Conservation (phyloP, 306 rosid genomes). For the Urtica urens region DNA sequence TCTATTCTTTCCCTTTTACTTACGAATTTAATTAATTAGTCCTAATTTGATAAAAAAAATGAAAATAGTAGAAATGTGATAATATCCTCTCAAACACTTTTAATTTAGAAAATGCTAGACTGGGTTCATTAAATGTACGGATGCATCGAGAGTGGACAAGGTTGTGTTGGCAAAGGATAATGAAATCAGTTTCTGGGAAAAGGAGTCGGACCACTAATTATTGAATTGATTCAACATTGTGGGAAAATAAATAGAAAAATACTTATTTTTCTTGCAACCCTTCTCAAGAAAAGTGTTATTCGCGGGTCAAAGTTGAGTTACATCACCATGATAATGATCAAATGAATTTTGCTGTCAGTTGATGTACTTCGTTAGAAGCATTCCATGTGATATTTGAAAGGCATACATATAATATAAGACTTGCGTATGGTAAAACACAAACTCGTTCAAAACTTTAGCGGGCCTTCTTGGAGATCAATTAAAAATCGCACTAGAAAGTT, state of each 20-base stretch:
- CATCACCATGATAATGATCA: not conserved
- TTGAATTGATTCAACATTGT: not conserved
- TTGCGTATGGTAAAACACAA: not conserved
- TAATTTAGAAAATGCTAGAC: too few species aligned
- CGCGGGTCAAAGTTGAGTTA: not conserved
- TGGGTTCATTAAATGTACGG: not conserved
- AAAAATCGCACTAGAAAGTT: not conserved
- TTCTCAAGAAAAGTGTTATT: not conserved
- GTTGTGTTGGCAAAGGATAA: not conserved
- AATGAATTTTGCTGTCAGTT: not conserved
- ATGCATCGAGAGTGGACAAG: not conserved
- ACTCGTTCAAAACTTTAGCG: not conserved
- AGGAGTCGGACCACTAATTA: not conserved
- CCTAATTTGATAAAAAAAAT: too few species aligned
- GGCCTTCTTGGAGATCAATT: constrained; percentile 3
- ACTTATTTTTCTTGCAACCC: not conserved
- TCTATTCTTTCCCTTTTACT: too few species aligned
- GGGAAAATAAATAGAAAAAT: too few species aligned
- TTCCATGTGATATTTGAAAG: constrained; percentile 1
- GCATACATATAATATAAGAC: not conserved
- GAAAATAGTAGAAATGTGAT: too few species aligned
- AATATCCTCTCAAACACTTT: too few species aligned
- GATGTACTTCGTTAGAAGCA: constrained; percentile 2
- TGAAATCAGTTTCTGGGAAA: not conserved
- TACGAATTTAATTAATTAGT: too few species aligned